Evolutionary conservation across 306 rosid genomes (phyloP), one percentile per base, ranked within the genome.

Genomic region (Rubus parviflorus): DNA sequence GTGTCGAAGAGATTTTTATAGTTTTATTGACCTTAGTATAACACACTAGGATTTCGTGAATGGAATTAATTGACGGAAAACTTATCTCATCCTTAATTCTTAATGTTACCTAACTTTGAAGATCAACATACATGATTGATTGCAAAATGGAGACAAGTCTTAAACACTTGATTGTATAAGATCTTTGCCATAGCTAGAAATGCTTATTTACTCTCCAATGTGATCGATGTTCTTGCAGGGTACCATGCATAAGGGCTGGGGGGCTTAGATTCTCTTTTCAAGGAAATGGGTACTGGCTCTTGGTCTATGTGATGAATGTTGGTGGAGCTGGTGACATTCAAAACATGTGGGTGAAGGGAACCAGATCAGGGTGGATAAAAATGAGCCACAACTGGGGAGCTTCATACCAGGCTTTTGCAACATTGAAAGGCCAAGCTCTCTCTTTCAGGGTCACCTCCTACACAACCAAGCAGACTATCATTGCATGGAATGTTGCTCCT

Each of bases 351-450:
- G 99, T 90, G 77, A 95, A 89, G 72, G 99, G 99, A 82, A 90
- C 87, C 85, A 87, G 74, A 80, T 88, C 90, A 0, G 92, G 89
- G 11, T 95, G 97, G 97, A 88, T 89, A 7, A 73, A 79, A 10
- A 95, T 95, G 99, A 95, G 91, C 86, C 99, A 95, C 51, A 95
- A 95, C 45, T 95, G 98, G 97, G 98, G 98, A 11, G 97, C 98
- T 48, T 95, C 98, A 0, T 95, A 95, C 67, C 96, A 94, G 70
- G 97, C 97, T 8, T 92, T 95, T 83, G 84, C 97, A 45, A 75
- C 97, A 8, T 81, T 92, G 0, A 82, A 72, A n/a, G 95, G 88
- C 23, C 98, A 94, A 88, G 0, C 89, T 72, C 93, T 95, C 46
- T 95, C 97, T 73, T 95, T 90, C 69, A 90, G 67, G 61, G 40